Evolutionary conservation across 2,329 filamentous ascomycete species (phyloP), one percentile per base, ranked within the genome.

Genomic region (Aspergillus neotritici): DNA sequence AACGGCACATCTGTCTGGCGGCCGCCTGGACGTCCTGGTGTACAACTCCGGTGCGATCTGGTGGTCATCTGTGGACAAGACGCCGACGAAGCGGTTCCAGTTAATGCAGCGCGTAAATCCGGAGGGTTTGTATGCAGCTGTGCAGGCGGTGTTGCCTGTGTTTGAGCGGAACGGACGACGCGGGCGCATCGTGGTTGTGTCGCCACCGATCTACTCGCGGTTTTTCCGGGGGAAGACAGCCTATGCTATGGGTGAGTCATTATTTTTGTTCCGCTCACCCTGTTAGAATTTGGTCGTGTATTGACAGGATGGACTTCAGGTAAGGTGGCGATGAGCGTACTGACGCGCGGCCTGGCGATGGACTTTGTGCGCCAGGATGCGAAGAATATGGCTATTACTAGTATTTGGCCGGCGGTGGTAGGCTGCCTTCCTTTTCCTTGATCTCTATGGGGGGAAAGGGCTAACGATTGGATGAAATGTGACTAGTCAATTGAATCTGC

Each of bases 21-120:
- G 75, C 34, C 77, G 76, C 15, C 70, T 94, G 3, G 86, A 93
- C 60, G 83, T 84, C 0, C 67, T 94, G 2, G 65, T 93, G 37
- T 94, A 94, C 71, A 94, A 93, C 62, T 82, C 83, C 0, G 87
- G 87, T 32, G 87, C 87, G 3, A 89, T 94, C 52, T 93, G 84
- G 83, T 91, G 87, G 86, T 78, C 83, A 0, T 77, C 83, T 1
- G 80, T 94, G 0, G 76, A 82, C 40, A 77, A 82, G 36, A 91
- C 86, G 0, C 83, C 85, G 0, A 70, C 84, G 51, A 85, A 84
- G 64, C 77, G 86, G n/a, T 91, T 87, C 68, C 80, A 82, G 61
- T 76, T 84, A 52, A 87, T 90, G 82, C 84, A 89, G 66, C 72
- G 74, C 47, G 79, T 89, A 49, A 89, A 89, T 55, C 74, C 79